Percentiles rank a stretch among this genome's conserved stretches.
These are phyloP conservation scores for Schizophyllum amplum DNA, from an alignment of 1,284 basidiomycete species.

Conservation along the genomic window DNA sequence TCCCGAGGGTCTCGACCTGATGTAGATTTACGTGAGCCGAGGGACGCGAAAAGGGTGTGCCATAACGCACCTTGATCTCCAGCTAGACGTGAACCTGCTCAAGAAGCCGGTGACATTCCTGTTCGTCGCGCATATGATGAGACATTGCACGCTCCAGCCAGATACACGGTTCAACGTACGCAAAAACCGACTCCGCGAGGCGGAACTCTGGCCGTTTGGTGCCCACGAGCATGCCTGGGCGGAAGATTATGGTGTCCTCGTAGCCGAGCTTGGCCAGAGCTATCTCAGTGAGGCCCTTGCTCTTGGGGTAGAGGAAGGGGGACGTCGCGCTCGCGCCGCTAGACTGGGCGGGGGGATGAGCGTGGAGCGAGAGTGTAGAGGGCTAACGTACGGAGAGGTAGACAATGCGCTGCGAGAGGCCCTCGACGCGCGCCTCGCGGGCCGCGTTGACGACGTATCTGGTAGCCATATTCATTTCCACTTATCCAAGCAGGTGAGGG, in stretches of 20 bases:
- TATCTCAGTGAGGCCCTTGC: slow-evolving; percentile 70
- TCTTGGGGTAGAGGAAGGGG: slow-evolving; percentile 47
- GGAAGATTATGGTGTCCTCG: slow-evolving; percentile 58
- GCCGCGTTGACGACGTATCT: slow-evolving; percentile 72
- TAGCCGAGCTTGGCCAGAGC: slow-evolving; percentile 60
- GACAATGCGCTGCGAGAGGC: slow-evolving; percentile 47
- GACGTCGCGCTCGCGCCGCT: slow-evolving; percentile 40
- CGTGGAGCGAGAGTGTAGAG: slow-evolving; percentile 3
- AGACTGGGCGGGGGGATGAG: slow-evolving; percentile 28
- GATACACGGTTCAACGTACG: neutral
- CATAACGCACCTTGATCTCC: slow-evolving; percentile 36
- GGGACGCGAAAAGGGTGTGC: neutral
- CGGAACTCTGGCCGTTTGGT: slow-evolving; percentile 32
- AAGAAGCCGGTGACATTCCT: slow-evolving; percentile 31
- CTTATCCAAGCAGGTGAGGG: neutral
- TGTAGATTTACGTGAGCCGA: slow-evolving; percentile 2
- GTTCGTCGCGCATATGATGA: neutral
- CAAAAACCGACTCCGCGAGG: slow-evolving; percentile 24
- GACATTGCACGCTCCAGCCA: no score
- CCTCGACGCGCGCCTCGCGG: slow-evolving; percentile 45
- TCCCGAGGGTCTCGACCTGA: slow-evolving; percentile 36
- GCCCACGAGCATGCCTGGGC: slow-evolving; percentile 46
- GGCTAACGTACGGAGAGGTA: slow-evolving; percentile 63
- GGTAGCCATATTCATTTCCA: neutral
- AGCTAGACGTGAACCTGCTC: slow-evolving; percentile 27